Conservation (phyloP, 257 asterid genomes). For the Lithospermum erythrorhizon region DNA sequence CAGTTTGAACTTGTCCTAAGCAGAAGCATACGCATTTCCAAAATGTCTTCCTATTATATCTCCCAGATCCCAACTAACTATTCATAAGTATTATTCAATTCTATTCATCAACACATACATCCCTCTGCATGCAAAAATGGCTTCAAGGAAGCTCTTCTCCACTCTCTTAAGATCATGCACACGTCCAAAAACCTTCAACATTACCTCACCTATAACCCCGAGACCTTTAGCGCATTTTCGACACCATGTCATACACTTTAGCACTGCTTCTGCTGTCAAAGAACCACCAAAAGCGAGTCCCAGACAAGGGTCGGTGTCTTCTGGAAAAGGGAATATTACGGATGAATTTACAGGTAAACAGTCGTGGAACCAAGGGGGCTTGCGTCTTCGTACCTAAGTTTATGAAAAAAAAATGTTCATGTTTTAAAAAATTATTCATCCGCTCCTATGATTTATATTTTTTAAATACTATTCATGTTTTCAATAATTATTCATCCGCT, state of each 20-base stretch:
- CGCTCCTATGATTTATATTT: too few relatives aligned
- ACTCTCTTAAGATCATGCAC: conserved; percentile 58
- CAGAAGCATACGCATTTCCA: conserved; percentile 7
- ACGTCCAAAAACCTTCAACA: conserved; percentile 23
- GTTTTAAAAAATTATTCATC: too few relatives aligned
- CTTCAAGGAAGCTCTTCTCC: conserved; percentile 79
- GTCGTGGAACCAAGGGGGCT: too few relatives aligned
- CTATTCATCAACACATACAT: background rate
- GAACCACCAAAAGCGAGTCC: background rate
- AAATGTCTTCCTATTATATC: background rate
- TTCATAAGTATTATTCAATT: background rate
- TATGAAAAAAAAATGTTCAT: too few relatives aligned
- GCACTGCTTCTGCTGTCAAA: conserved; percentile 31
- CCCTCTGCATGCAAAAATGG: conserved; percentile 17
- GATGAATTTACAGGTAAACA: conserved; percentile 60
- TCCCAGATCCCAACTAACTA: background rate
- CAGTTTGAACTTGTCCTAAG: conserved; percentile 15
- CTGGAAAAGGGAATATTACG: conserved; percentile 42
- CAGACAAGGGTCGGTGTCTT: background rate
- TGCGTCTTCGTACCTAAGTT: too few relatives aligned
- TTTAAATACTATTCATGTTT: too few relatives aligned
- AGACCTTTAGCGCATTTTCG: too few relatives aligned
- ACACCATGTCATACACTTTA: too few relatives aligned
- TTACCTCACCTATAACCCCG: conserved; percentile 8
- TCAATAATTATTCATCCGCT: too few relatives aligned